Evolutionary conservation across 768 basidiomycete species (phyloP), one percentile per base, ranked within the genome.

Genomic region (Suillus occidentalis): DNA sequence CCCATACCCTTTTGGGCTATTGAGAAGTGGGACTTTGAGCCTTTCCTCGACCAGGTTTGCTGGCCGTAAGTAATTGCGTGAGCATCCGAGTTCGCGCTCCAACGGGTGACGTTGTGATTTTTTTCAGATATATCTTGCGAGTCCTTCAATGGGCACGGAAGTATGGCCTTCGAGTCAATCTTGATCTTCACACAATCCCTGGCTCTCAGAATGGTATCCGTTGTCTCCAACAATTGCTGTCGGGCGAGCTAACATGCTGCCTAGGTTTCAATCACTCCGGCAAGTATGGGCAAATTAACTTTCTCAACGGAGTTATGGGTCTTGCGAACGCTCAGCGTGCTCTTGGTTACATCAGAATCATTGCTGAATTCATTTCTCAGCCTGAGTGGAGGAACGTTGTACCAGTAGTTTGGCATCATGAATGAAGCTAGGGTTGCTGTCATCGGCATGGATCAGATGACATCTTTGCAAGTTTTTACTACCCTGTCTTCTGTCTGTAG

Each of bases 1-100:
- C 91, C 93, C 1, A 83, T 95, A 49, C 86, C 90, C 1, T 95
- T 87, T 78, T 97, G 94, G 94, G 90, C 90, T 8, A 88, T 95
- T 69, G 90, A 92, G 68, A 88, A 85, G 12, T 87, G 87, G 81
- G 76, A 80, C 28, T 85, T 84, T 39, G 94, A 95, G 74, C 93
- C 94, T 7, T 95, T 89, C 77, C 77, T 95, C 10, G 84, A 84
- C 4, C 81, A 83, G 65, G 87, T 89, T 20, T 87, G 87, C 34
- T 95, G 94, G 94, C 87, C 84, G 83, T 88, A 73, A 66, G 83
- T 75, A 12, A 53, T 8, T 62, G 6, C n/a, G 49, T 56, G 22
- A 47, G 25, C 57, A 28, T n/a, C 59, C 42, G 63, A 65, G n/a
- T 68, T 47, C 36, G 2, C 16, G 55, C 2, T 34, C 52, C 31